Base-by-base conservation (phyloP, 306 rosid genomes). In the Ceratonia siliqua region DNA sequence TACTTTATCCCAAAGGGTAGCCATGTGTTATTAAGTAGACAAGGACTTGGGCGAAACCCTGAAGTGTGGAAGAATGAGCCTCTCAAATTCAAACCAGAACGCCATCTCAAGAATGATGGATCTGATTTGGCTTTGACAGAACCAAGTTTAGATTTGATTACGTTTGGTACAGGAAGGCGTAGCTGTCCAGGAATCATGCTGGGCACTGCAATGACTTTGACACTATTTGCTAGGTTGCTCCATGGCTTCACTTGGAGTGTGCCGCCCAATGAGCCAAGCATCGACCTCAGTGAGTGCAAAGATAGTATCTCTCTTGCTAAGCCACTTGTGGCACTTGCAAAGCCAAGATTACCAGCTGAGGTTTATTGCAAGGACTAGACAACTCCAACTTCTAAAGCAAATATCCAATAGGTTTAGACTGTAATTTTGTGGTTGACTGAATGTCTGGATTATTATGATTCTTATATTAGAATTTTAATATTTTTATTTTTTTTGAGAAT, bases 1-100 rank as follows among this genome's bases (percentile, higher is more conserved):
- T 81, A 82, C 81, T 38, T 81, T 25, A 83, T 88, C 65, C 85
- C 88, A 3, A 81, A 88, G 20, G 87, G 79, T 0, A 83, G 89
- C 36, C 73, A 68, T 8, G 72, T 85, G 0, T 1, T 81, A 1
- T 6, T 88, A 2, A 85, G 82, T n/a, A 75, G 88, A 13, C 9
- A 15, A 2, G 82, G 72, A 1, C 39, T 87, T 0, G 77, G 85
- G 0, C 70, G 65, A 8, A 73, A 83, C 24, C 81, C 80, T 0
- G 46, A 9, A 0, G 52, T 77, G 0, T 88, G 90, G 88, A 41
- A 54, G 88, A 41, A 54, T 1, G 79, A 88, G 1, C 82, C 80
- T 0, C 10, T 48, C 4, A 63, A 35, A 35, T 81, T 88, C 62
- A 43, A 81, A 8, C 92, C 88, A 0, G 80, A 83, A 5, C 78